Evolutionary conservation across 2,329 filamentous ascomycete genomes (phyloP).

Genomic region (Aspergillus vadensis): DNA sequence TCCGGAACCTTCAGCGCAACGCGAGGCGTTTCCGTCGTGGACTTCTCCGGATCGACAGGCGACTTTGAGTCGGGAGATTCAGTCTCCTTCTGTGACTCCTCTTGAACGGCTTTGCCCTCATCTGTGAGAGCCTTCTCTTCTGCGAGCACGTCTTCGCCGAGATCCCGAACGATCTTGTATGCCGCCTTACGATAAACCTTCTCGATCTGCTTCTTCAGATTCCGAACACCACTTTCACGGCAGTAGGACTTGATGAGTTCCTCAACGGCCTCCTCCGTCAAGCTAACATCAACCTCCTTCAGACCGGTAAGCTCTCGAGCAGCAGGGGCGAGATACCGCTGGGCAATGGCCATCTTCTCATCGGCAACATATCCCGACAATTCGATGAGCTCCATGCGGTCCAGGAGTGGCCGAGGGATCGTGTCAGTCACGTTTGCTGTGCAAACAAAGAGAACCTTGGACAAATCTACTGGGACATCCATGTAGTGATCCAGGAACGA

Average conservation of each 20-base stretch:
- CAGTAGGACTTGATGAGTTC: constrained; percentile 99
- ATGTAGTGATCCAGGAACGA: constrained; percentile 99
- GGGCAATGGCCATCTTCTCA: constrained; percentile 98
- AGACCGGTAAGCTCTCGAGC: constrained; percentile 93
- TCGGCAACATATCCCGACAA: constrained; percentile 95
- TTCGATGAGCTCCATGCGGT: constrained; percentile 97
- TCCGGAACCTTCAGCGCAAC: constrained; percentile 82
- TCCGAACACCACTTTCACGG: constrained; percentile 93
- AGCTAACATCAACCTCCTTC: constrained; percentile 84
- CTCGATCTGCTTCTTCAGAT: constrained; percentile 98
- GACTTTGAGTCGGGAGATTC: constrained; percentile 64
- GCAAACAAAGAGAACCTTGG: constrained; percentile 97
- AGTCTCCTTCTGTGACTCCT: constrained; percentile 59
- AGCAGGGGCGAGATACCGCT: constrained; percentile 86
- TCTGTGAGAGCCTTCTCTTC: constrained; percentile 82
- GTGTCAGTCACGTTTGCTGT: constrained; percentile 99
- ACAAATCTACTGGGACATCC: constrained; percentile 95
- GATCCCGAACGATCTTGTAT: constrained; percentile 92
- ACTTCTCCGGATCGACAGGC: constrained; percentile 46
- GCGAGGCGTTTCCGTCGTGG: constrained; percentile 62
- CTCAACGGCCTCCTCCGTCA: constrained; percentile 84
- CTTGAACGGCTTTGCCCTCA: constrained; percentile 76
- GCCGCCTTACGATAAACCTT: constrained; percentile 98
- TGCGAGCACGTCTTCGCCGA: constrained; percentile 79
- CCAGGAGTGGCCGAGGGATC: constrained; percentile 87